phyloP scores from a whole-genome alignment of 768 basidiomycete species.

The Wakefieldia striispora region DNA sequence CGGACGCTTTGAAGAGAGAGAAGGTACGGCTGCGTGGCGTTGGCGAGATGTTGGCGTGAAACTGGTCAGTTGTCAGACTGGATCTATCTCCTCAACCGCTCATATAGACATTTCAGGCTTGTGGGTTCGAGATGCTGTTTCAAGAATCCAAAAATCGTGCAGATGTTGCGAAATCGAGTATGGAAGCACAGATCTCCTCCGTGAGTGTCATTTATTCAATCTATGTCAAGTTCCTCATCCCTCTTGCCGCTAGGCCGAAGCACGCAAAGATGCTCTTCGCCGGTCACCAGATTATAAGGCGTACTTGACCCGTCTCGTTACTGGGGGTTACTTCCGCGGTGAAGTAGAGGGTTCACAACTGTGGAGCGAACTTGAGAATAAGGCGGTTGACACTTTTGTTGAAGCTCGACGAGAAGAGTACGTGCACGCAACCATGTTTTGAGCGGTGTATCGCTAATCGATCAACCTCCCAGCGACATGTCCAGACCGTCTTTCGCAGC shows the following conservation, averaged over 20 bases:
- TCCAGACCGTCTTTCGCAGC: conserved; percentile 75
- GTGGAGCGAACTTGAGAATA: conserved; percentile 73
- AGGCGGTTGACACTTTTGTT: conserved; percentile 67
- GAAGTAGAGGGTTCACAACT: conserved; percentile 74
- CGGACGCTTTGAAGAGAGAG: conserved; percentile 63
- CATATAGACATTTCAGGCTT: conserved; percentile 52
- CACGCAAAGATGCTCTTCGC: conserved; percentile 63
- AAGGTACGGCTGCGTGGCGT: conserved; percentile 67
- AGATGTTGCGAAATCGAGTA: conserved; percentile 34
- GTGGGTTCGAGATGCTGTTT: conserved; percentile 97
- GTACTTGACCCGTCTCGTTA: conserved; percentile 66
- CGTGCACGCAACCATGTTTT: conserved; percentile 26
- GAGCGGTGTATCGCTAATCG: not conserved
- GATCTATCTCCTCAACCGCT: not conserved
- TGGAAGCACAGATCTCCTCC: conserved; percentile 43
- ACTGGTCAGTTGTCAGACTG: conserved; percentile 51
- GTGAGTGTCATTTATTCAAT: conserved; percentile 36
- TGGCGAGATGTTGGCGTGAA: conserved; percentile 92
- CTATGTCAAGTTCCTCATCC: not conserved
- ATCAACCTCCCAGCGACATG: conserved; percentile 41
- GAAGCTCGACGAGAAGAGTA: conserved; percentile 66
- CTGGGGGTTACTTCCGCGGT: conserved; percentile 72
- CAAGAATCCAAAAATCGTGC: conserved; percentile 72
- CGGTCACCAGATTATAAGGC: conserved; percentile 64
- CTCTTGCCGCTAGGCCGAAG: conserved; percentile 46